Conservation (phyloP, 805 yeast species). For the Sugiyamaella valdiviana region DNA sequence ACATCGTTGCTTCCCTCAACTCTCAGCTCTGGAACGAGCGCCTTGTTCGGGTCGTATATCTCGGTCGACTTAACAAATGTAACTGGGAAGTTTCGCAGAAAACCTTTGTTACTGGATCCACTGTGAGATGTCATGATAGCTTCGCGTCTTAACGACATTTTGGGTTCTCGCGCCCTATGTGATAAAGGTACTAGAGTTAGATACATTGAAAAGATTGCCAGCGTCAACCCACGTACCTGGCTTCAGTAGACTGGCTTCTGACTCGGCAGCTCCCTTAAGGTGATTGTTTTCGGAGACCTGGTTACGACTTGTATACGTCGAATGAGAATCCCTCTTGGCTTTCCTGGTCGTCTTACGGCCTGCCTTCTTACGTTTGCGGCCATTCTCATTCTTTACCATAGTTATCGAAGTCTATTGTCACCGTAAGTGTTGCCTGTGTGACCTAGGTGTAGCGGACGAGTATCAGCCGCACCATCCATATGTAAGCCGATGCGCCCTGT, state of each 20-base stretch:
- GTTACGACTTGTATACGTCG: too few relatives aligned
- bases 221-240: not conserved
- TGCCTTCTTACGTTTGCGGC: not conserved
- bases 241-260: not conserved
- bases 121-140: not conserved
- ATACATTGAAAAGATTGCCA: too few relatives aligned
- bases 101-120: not conserved
- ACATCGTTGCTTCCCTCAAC: too few relatives aligned
- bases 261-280: not conserved
- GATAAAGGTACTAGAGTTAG: not conserved
- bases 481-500: too few relatives aligned
- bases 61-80: conserved; percentile 10
- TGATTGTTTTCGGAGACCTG: not conserved
- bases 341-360: not conserved
- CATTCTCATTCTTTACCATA: not conserved
- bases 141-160: not conserved
- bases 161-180: not conserved
- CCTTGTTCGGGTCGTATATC: conserved; percentile 4
- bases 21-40: too few relatives aligned
- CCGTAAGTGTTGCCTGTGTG: too few relatives aligned
- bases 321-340: too few relatives aligned
- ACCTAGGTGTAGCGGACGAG: too few relatives aligned
- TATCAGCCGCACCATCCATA: not conserved
- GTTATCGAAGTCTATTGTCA: too few relatives aligned
- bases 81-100: conserved; percentile 5